These are phyloP conservation scores for Chlorella sorokiniana DNA, from an alignment of 139 green algal species.

Conservation along the genomic window DNA sequence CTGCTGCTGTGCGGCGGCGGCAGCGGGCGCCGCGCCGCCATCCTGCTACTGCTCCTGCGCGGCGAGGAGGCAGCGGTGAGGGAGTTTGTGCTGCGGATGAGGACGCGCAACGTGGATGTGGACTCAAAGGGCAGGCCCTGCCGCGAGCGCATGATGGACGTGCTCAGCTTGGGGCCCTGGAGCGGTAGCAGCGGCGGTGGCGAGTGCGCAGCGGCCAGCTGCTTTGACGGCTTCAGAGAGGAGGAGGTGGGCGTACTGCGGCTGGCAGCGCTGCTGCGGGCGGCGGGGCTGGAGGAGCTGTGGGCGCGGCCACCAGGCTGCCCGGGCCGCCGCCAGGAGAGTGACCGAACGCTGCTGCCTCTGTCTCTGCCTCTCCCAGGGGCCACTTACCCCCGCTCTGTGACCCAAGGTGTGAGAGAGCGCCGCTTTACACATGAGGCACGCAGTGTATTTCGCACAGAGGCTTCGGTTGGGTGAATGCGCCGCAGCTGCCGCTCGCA, in stretches of 20 bases:
- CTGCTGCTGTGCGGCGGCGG: slow-evolving; percentile 34
- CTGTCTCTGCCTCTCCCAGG: no score
- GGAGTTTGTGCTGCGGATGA: slow-evolving; percentile 38
- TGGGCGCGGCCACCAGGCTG: neutral
- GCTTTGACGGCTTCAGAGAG: neutral
- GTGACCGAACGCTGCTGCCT: no score
- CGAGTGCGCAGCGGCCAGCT: no score
- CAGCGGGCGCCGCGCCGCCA: neutral
- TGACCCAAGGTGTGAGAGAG: no score
- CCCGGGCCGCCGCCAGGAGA: neutral
- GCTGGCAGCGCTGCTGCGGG: neutral
- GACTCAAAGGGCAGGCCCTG: slow-evolving; percentile 39
- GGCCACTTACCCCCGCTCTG: no score
- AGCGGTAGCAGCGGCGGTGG: neutral
- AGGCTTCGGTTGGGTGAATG: no score
- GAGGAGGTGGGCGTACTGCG: neutral
- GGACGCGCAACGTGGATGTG: slow-evolving; percentile 49
- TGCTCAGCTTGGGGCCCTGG: neutral
- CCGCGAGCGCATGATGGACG: slow-evolving; percentile 21
- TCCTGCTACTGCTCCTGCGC: slow-evolving; percentile 45
- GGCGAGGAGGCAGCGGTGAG: neutral
- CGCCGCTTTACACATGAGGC: no score
- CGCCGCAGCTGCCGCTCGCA: no score
- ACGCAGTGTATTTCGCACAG: no score
- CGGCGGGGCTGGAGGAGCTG: neutral